Evolutionary conservation across 2,329 filamentous ascomycete species (phyloP).

Genomic region (Penicillium sp.): DNA sequence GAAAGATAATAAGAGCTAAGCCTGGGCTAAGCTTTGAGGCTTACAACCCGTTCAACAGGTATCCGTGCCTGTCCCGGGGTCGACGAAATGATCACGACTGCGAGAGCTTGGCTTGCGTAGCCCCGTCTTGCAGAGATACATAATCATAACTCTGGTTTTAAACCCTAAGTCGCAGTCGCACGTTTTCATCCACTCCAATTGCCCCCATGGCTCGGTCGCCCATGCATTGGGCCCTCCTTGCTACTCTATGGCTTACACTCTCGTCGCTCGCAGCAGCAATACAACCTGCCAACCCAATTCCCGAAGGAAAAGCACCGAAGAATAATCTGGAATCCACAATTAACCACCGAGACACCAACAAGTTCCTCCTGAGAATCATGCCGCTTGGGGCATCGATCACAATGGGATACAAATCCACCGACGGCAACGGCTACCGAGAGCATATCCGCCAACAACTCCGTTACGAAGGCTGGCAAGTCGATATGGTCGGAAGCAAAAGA

Average conservation of each 20-base stretch:
- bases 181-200: background rate
- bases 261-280: background rate
- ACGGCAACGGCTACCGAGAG: conserved; percentile 41
- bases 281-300: background rate
- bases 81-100: background rate
- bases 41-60: background rate
- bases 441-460: conserved; percentile 35
- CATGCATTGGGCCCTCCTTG: conserved; percentile 2
- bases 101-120: background rate
- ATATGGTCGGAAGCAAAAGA: conserved; percentile 26
- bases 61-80: background rate
- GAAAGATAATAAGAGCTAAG: background rate
- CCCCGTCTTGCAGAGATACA: background rate
- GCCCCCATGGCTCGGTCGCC: conserved; percentile 1
- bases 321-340: background rate
- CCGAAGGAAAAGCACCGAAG: background rate
- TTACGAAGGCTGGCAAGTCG: conserved; percentile 24
- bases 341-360: conserved; percentile 3
- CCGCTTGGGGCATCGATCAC: conserved; percentile 41
- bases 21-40: background rate
- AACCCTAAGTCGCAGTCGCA: background rate
- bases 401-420: conserved; percentile 28
- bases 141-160: background rate
- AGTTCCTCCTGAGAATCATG: conserved; percentile 13
- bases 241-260: conserved; percentile 3